Evolutionary conservation across 495 filamentous ascomycete genomes (phyloP).

Genomic region (Astrothelium macrocarpum): DNA sequence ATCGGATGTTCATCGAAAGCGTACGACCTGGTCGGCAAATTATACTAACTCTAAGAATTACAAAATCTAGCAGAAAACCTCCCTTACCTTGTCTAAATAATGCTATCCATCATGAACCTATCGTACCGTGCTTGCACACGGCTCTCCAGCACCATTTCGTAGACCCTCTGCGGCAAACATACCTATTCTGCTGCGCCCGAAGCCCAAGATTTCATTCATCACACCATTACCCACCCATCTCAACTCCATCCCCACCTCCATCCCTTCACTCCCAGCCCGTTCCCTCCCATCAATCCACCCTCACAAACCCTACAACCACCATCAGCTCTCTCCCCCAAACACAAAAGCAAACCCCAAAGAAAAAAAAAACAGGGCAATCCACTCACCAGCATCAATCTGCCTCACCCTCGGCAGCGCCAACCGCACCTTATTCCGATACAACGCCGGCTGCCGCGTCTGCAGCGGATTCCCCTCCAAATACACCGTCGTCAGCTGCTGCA

Average conservation of each 20-base stretch:
- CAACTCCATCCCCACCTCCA: too few relatives aligned
- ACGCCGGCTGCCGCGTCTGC: conserved; percentile 58
- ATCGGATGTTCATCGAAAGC: too few relatives aligned
- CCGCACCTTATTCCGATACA: conserved; percentile 89
- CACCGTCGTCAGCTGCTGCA: conserved; percentile 74
- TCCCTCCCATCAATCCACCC: too few relatives aligned
- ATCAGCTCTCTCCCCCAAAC: not conserved
- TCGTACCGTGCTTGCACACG: conserved; percentile 3
- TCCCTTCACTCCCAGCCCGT: too few relatives aligned
- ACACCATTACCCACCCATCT: too few relatives aligned
- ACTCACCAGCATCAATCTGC: conserved; percentile 97
- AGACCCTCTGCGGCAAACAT: not conserved
- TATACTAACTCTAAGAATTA: too few relatives aligned
- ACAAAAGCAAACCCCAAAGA: not conserved
- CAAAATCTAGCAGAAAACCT: too few relatives aligned
- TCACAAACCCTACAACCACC: not conserved
- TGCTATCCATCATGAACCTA: too few relatives aligned
- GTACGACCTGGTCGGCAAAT: too few relatives aligned
- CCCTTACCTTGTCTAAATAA: too few relatives aligned
- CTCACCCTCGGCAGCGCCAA: conserved; percentile 75
- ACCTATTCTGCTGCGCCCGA: too few relatives aligned
- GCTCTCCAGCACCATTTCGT: not conserved
- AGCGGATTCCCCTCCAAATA: conserved; percentile 97
- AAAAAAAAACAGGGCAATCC: not conserved
- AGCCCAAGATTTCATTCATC: too few relatives aligned